Conservation (phyloP, 2,329 filamentous ascomycete genomes). For the Cercospora berteroae region DNA sequence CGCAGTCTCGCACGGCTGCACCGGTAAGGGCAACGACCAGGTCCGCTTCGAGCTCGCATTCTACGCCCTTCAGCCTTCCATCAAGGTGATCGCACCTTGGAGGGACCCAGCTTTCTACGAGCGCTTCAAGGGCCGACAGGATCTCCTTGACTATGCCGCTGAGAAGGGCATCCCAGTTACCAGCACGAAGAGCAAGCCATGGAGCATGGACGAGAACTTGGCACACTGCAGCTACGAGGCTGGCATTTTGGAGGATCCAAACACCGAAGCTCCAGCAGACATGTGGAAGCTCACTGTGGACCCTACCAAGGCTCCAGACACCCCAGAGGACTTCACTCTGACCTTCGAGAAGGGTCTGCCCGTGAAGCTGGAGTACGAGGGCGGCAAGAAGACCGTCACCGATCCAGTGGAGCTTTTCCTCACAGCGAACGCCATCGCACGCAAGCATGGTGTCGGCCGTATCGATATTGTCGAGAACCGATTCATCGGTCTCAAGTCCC, state of each 20-base stretch:
- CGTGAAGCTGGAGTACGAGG: slow-evolving; percentile 60
- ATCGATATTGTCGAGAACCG: slow-evolving; percentile 83
- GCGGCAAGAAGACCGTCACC: slow-evolving; percentile 59
- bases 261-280: slow-evolving; percentile 66
- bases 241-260: slow-evolving; percentile 67
- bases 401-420: slow-evolving; percentile 71
- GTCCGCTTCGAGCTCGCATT: slow-evolving; percentile 65
- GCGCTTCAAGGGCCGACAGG: slow-evolving; percentile 67
- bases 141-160: slow-evolving; percentile 69
- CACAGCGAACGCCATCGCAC: slow-evolving; percentile 68
- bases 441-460: slow-evolving; percentile 70
- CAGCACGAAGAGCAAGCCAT: slow-evolving; percentile 70
- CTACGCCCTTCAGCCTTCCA: slow-evolving; percentile 61
- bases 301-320: slow-evolving; percentile 67
- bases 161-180: slow-evolving; percentile 68
- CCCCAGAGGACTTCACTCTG: slow-evolving; percentile 68
- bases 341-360: slow-evolving; percentile 75
- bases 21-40: slow-evolving; percentile 64
- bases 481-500: slow-evolving; percentile 75
- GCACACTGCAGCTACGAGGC: slow-evolving; percentile 79
- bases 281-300: slow-evolving; percentile 75
- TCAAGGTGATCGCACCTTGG: slow-evolving; percentile 76
- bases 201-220: slow-evolving; percentile 68
- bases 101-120: slow-evolving; percentile 67
- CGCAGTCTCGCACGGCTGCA: slow-evolving; percentile 53